These are phyloP conservation scores for Parasarocladium wereldwijsianum DNA, from an alignment of 2,329 filamentous ascomycete genomes.

Conservation along the genomic window DNA sequence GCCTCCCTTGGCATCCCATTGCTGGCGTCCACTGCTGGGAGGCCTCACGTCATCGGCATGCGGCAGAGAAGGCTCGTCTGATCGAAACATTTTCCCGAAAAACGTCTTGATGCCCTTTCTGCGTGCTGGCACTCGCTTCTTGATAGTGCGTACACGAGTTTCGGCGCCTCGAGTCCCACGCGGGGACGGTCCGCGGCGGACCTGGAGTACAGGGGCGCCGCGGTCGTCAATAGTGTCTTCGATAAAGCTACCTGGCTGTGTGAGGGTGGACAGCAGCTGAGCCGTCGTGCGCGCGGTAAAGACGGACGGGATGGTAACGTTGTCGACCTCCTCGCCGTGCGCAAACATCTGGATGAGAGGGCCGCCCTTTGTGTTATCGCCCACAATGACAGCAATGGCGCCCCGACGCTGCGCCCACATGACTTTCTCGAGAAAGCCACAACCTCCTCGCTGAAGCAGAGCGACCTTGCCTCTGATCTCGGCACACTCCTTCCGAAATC, in stretches of 20 bases:
- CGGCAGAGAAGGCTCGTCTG: constrained; percentile 12
- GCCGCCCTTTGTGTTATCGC: constrained; percentile 80
- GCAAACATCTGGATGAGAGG: constrained; percentile 96
- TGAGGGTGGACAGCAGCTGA: constrained; percentile 76
- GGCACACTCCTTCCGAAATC: constrained; percentile 65
- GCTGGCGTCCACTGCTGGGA: constrained; percentile 57
- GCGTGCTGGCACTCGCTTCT: constrained; percentile 9
- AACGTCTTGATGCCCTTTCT: constrained; percentile 9
- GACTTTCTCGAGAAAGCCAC: constrained; percentile 91
- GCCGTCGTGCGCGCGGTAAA: constrained; percentile 94
- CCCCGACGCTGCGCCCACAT: constrained; percentile 93
- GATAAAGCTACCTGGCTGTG: constrained; percentile 53
- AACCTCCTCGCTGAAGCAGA: constrained; percentile 79
- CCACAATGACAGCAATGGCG: constrained; percentile 79
- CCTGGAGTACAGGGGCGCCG: constrained; percentile 38
- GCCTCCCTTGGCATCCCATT: constrained; percentile 42
- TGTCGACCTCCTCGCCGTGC: constrained; percentile 77
- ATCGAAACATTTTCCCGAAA: constrained; percentile 7
- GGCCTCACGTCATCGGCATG: constrained; percentile 43
- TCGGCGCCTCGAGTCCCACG: no score
- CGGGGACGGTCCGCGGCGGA: constrained; percentile 26
- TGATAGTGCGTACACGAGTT: no score
- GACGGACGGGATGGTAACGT: constrained; percentile 82
- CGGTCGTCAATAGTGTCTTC: constrained; percentile 46
- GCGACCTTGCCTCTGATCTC: constrained; percentile 92